Conservation (phyloP, 441 rosid species). For the Francoa sonchifolia region DNA sequence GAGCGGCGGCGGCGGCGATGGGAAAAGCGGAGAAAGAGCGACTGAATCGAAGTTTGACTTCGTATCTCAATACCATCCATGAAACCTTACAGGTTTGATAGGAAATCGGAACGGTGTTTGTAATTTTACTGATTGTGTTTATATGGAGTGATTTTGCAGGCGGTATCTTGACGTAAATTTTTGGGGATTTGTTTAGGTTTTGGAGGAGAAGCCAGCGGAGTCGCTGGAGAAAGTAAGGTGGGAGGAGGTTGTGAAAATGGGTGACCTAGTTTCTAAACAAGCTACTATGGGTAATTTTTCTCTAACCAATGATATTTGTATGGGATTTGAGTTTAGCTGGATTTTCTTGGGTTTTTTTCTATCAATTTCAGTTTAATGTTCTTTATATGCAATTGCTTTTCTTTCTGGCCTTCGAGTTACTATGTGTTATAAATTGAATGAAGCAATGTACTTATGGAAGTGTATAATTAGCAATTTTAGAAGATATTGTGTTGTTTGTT, state of each 20-base stretch:
- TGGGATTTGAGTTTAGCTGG: too few relatives aligned
- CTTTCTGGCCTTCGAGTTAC: too few relatives aligned
- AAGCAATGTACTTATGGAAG: too few relatives aligned
- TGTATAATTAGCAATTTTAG: too few relatives aligned
- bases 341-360: background rate
- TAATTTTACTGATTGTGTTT: too few relatives aligned
- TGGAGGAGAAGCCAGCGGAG: conserved; percentile 39
- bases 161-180: background rate
- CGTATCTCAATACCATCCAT: conserved; percentile 59
- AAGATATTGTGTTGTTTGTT: too few relatives aligned
- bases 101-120: too few relatives aligned
- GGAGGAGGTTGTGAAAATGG: conserved; percentile 67
- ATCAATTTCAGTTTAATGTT: background rate
- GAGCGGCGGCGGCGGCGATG: conserved; percentile 26
- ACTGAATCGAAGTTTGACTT: conserved; percentile 32
- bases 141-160: background rate
- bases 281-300: conserved; percentile 59
- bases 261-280: conserved; percentile 71
- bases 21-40: conserved; percentile 48
- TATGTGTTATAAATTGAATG: too few relatives aligned
- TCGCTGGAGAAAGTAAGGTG: conserved; percentile 47
- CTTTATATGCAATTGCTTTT: too few relatives aligned
- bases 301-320: background rate
- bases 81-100: conserved; percentile 67
- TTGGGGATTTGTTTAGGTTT: conserved; percentile 19